These are phyloP conservation scores for Candida michaelii DNA, from an alignment of 805 yeast species.

Conservation along the genomic window DNA sequence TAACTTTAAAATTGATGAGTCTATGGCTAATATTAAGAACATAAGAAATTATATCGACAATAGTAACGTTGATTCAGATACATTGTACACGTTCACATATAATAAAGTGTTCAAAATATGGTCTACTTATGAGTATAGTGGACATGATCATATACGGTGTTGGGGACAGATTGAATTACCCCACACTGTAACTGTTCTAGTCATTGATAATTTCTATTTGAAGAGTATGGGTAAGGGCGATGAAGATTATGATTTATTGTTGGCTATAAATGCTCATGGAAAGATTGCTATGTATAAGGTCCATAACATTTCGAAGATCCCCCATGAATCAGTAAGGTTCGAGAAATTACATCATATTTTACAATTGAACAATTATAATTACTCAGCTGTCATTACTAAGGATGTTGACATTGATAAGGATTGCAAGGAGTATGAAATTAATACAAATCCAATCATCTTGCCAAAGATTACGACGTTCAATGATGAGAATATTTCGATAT, in stretches of 20 bases:
- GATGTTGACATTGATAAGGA: not conserved
- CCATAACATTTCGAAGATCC: conserved; percentile 50
- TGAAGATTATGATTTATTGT: conserved; percentile 26
- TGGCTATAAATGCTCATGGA: conserved; percentile 44
- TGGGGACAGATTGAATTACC: conserved; percentile 51
- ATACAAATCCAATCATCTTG: conserved; percentile 19
- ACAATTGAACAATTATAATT: conserved; percentile 11
- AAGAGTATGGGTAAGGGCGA: conserved; percentile 2
- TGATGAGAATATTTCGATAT: conserved; percentile 18
- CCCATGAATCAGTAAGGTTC: conserved; percentile 53
- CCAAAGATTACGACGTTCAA: conserved; percentile 15
- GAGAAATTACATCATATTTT: conserved; percentile 28
- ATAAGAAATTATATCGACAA: conserved; percentile 32
- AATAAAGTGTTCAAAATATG: conserved; percentile 65
- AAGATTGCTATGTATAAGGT: conserved; percentile 45
- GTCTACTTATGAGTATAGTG: conserved; percentile 62
- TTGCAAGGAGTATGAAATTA: conserved; percentile 3
- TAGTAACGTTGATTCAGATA: conserved; percentile 32
- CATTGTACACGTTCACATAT: conserved; percentile 61
- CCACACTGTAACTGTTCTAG: conserved; percentile 12
- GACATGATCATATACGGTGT: conserved; percentile 53
- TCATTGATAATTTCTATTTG: conserved; percentile 38
- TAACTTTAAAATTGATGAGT: conserved; percentile 17
- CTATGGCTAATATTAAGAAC: conserved; percentile 37
- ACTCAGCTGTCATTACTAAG: conserved; percentile 9